A percentile compares a stretch with the other conserved stretches of the same genome.
phyloP scores from a whole-genome alignment of 805 yeast genomes.

The Candida glaebosa region DNA sequence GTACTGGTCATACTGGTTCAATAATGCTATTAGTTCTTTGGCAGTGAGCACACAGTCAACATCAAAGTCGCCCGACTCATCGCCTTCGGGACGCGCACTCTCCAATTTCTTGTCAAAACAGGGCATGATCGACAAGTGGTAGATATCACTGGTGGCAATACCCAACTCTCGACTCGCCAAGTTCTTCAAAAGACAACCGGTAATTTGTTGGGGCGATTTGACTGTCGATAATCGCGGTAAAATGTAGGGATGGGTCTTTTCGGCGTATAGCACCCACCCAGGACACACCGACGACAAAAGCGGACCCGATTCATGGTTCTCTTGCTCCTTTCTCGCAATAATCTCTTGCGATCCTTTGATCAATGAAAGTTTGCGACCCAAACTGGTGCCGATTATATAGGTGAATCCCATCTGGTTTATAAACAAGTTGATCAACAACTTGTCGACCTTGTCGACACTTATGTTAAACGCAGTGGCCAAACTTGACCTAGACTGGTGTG shows the following conservation, averaged over 20 bases:
- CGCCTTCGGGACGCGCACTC: slow-evolving; percentile 75
- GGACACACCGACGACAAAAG: slow-evolving; percentile 79
- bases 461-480: slow-evolving; percentile 64
- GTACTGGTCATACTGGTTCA: slow-evolving; percentile 52
- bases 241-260: slow-evolving; percentile 88
- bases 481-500: slow-evolving; percentile 85
- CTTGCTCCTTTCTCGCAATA: slow-evolving; percentile 39
- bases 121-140: slow-evolving; percentile 90
- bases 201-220: slow-evolving; percentile 90
- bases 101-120: slow-evolving; percentile 96
- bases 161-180: slow-evolving; percentile 31
- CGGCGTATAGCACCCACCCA: slow-evolving; percentile 95
- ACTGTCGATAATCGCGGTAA: slow-evolving; percentile 67
- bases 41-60: slow-evolving; percentile 96
- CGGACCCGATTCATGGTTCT: slow-evolving; percentile 36
- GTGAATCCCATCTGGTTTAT: slow-evolving; percentile 59
- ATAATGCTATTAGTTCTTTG: slow-evolving; percentile 72
- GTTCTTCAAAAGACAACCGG: slow-evolving; percentile 72
- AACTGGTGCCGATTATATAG: slow-evolving; percentile 78
- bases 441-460: slow-evolving; percentile 56
- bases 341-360: slow-evolving; percentile 35
- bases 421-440: slow-evolving; percentile 56
- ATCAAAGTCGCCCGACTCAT: slow-evolving; percentile 37
- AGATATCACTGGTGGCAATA: slow-evolving; percentile 43
- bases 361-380: slow-evolving; percentile 71